Evolutionary conservation across 1,284 basidiomycete species (phyloP).

Genomic region (Sanghuangporus baumii): DNA sequence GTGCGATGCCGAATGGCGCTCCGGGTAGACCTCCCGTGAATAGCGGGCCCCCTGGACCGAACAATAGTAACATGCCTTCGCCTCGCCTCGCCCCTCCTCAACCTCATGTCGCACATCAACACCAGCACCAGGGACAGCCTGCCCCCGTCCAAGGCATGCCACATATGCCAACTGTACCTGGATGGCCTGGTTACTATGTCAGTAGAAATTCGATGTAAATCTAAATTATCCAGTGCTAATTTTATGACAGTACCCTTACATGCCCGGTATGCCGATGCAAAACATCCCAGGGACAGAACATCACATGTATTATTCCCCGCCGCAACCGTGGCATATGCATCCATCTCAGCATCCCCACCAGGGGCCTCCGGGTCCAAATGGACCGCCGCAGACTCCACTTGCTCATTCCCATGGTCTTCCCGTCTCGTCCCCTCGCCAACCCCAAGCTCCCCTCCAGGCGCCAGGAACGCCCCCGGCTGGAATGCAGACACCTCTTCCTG

Average conservation of each 20-base stretch:
- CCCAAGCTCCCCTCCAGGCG: conserved; percentile 45
- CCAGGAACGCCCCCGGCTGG: conserved; percentile 62
- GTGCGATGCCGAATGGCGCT: conserved; percentile 49
- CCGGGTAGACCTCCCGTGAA: conserved; percentile 47
- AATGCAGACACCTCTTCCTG: conserved; percentile 62
- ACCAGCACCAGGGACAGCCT: conserved; percentile 31
- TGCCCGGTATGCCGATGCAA: conserved; percentile 24
- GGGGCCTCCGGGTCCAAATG: conserved; percentile 9
- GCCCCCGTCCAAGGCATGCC: conserved; percentile 38
- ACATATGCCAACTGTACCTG: conserved; percentile 31
- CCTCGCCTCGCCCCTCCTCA: conserved; percentile 56
- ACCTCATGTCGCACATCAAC: conserved; percentile 38
- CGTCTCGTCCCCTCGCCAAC: conserved; percentile 56
- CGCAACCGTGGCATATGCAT: conserved; percentile 30
- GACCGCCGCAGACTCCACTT: conserved; percentile 29
- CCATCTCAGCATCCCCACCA: conserved; percentile 29
- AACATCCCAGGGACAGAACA: conserved; percentile 26
- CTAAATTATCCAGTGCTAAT: conserved; percentile 17
- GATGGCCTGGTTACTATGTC: conserved; percentile 39
- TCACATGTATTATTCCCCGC: conserved; percentile 29
- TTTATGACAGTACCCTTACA: conserved; percentile 26
- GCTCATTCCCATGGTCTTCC: conserved; percentile 30
- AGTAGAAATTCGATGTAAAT: conserved; percentile 18
- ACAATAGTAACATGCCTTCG: conserved; percentile 31
- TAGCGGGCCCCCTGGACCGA: conserved; percentile 43